Conservation (phyloP, 1,284 basidiomycete species). For the Trichosporon faecale region DNA sequence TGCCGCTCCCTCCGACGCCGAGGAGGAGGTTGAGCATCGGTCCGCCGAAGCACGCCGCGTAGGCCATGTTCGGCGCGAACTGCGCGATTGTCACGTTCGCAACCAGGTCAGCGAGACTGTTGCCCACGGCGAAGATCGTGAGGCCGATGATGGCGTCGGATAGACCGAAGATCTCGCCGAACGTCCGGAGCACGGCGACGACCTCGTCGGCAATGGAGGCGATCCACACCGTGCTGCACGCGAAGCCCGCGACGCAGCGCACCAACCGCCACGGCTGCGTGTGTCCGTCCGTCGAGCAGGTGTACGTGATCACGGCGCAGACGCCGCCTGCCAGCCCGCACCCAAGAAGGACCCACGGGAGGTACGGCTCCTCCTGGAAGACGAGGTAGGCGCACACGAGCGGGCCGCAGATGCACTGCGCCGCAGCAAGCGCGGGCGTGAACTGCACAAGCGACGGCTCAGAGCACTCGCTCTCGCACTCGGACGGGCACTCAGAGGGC, state of each 20-base stretch:
- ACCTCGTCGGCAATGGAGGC: conserved; percentile 94
- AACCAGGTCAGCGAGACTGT: conserved; percentile 92
- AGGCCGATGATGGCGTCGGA: conserved; percentile 96
- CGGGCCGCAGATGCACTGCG: conserved; percentile 75
- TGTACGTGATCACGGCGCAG: conserved; percentile 60
- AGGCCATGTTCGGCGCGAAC: conserved; percentile 53
- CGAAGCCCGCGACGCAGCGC: conserved; percentile 84
- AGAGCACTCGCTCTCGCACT: conserved; percentile 12
- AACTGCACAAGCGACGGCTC: conserved; percentile 55
- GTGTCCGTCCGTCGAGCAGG: conserved; percentile 63
- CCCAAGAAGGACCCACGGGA: conserved; percentile 57
- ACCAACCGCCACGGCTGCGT: conserved; percentile 63
- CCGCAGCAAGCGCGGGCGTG: conserved; percentile 75
- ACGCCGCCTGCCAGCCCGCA: conserved; percentile 58
- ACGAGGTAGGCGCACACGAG: conserved; percentile 70
- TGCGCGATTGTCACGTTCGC: conserved; percentile 90
- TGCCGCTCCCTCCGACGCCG: conserved; percentile 50
- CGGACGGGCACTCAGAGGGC: background rate
- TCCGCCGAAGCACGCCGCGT: conserved; percentile 54
- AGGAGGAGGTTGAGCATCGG: conserved; percentile 92
- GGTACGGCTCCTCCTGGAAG: conserved; percentile 61
- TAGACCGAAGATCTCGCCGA: conserved; percentile 88
- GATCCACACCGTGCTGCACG: conserved; percentile 88
- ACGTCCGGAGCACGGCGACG: conserved; percentile 81
- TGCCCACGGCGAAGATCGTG: conserved; percentile 92